A percentile compares a stretch with the other conserved stretches of the same genome.
Conservation (phyloP, 2,329 filamentous ascomycete genomes). For the Colletotrichum brevisporum region DNA sequence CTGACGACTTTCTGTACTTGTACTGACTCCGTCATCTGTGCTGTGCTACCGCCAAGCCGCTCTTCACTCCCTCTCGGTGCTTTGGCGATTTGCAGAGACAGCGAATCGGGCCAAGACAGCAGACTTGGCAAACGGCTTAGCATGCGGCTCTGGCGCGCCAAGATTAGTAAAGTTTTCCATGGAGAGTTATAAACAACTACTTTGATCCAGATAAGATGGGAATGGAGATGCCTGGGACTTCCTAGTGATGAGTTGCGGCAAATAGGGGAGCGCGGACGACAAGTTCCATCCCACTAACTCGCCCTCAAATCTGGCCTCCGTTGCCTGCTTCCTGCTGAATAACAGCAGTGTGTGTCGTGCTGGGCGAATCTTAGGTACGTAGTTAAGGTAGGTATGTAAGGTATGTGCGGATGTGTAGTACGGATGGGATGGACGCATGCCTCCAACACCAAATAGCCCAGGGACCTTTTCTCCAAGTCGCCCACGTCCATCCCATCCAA, state of each 20-base stretch:
- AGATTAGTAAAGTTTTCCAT: slow-evolving; percentile 2
- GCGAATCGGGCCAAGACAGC: slow-evolving; percentile 15
- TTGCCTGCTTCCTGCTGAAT: neutral
- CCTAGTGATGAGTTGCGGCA: neutral
- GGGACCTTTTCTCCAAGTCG: slow-evolving; percentile 7
- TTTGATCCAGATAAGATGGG: neutral
- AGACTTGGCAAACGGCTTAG: slow-evolving; percentile 25
- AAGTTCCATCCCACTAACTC: slow-evolving; percentile 7
- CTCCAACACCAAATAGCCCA: neutral
- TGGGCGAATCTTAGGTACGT: too few species aligned
- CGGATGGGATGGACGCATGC: neutral
- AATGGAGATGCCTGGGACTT: slow-evolving; percentile 8
- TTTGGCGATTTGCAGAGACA: slow-evolving; percentile 1
- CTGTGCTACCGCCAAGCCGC: slow-evolving; percentile 23
- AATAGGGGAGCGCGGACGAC: slow-evolving; percentile 6
- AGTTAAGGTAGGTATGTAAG: too few species aligned
- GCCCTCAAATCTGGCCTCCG: slow-evolving; percentile 13
- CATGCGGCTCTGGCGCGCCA: slow-evolving; percentile 31
- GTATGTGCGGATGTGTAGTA: too few species aligned
- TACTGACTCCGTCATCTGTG: slow-evolving; percentile 8
- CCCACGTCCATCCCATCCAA: slow-evolving; percentile 3
- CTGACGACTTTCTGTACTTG: neutral
- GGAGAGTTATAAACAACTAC: slow-evolving; percentile 9
- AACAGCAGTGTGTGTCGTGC: neutral
- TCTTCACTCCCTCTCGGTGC: slow-evolving; percentile 5